Percentiles rank a stretch among this genome's conserved stretches.
phyloP scores from a whole-genome alignment of 2,329 filamentous ascomycete genomes.

The Xylaria sp. region DNA sequence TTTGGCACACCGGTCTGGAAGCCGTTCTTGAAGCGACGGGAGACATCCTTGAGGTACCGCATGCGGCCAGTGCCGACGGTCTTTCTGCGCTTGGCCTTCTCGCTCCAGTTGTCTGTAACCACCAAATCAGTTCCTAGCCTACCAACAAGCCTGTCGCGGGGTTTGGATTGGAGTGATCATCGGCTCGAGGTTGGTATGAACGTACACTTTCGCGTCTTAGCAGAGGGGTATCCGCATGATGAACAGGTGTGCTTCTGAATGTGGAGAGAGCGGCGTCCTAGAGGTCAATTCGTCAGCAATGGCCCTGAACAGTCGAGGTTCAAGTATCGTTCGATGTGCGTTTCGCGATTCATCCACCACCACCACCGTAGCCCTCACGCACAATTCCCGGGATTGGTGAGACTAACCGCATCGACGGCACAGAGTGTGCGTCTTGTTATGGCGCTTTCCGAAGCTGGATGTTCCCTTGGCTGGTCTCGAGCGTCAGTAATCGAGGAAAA shows the following conservation, averaged over 20 bases:
- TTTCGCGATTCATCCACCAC: slow-evolving; percentile 18
- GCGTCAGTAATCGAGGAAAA: slow-evolving; percentile 43
- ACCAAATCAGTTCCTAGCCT: slow-evolving; percentile 28
- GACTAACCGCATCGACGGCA: slow-evolving; percentile 97
- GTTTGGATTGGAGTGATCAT: slow-evolving; percentile 36
- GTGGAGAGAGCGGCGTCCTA: slow-evolving; percentile 96
- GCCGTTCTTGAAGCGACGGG: slow-evolving; percentile 96
- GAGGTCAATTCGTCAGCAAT: slow-evolving; percentile 23
- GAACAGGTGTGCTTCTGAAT: slow-evolving; percentile 99
- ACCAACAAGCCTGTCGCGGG: slow-evolving; percentile 6
- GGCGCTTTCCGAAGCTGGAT: slow-evolving; percentile 65
- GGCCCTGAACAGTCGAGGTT: not conserved
- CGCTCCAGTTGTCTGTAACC: slow-evolving; percentile 92
- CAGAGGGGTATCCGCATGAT: slow-evolving; percentile 93
- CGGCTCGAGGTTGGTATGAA: slow-evolving; percentile 18
- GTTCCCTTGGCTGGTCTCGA: slow-evolving; percentile 51
- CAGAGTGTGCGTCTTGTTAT: slow-evolving; percentile 98
- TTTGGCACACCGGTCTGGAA: slow-evolving; percentile 93
- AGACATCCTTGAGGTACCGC: slow-evolving; percentile 91
- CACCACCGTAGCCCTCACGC: slow-evolving; percentile 11
- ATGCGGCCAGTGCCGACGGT: slow-evolving; percentile 96
- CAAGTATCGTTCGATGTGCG: slow-evolving; percentile 10
- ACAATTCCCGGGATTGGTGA: slow-evolving; percentile 8
- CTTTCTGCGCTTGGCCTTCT: slow-evolving; percentile 99
- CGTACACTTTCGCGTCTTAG: slow-evolving; percentile 99